Evolutionary conservation across 495 filamentous ascomycete species (phyloP).

Genomic region (Aspergillus sclerotioniger): DNA sequence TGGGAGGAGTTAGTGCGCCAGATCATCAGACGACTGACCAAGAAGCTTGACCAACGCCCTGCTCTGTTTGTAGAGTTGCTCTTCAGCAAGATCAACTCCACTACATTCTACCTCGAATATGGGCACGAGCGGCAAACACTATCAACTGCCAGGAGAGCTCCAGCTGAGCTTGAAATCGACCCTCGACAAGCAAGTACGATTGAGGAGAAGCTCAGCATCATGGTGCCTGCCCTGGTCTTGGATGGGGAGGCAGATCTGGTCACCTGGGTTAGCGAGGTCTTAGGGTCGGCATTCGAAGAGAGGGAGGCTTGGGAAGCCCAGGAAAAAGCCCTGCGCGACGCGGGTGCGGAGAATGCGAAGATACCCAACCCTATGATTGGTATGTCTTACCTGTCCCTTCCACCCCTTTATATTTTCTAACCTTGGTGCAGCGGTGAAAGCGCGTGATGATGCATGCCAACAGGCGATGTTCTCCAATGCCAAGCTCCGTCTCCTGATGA

Average conservation of each 20-base stretch:
- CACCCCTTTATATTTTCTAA: conserved; percentile 17
- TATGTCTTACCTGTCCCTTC: conserved; percentile 24
- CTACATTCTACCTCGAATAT: conserved; percentile 82
- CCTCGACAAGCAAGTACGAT: conserved; percentile 54
- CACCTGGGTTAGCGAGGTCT: conserved; percentile 75
- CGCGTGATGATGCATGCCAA: conserved; percentile 65
- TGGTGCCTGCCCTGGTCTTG: conserved; percentile 72
- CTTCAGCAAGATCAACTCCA: conserved; percentile 87
- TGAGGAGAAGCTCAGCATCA: conserved; percentile 72
- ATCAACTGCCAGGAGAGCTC: conserved; percentile 53
- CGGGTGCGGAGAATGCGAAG: conserved; percentile 37
- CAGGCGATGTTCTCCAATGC: conserved; percentile 83
- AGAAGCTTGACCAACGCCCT: conserved; percentile 79
- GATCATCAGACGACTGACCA: conserved; percentile 67
- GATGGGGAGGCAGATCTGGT: conserved; percentile 70
- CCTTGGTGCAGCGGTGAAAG: conserved; percentile 53
- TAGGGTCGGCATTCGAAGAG: conserved; percentile 67
- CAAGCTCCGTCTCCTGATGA: conserved; percentile 86
- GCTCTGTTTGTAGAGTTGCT: conserved; percentile 84
- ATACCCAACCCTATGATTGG: conserved; percentile 40
- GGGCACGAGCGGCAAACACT: conserved; percentile 81
- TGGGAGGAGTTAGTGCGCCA: conserved; percentile 90
- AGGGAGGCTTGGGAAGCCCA: conserved; percentile 76
- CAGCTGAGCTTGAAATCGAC: conserved; percentile 78
- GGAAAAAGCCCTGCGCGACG: conserved; percentile 54